Conservation (phyloP, 495 filamentous ascomycete species). For the Penicillium pancosmium region DNA sequence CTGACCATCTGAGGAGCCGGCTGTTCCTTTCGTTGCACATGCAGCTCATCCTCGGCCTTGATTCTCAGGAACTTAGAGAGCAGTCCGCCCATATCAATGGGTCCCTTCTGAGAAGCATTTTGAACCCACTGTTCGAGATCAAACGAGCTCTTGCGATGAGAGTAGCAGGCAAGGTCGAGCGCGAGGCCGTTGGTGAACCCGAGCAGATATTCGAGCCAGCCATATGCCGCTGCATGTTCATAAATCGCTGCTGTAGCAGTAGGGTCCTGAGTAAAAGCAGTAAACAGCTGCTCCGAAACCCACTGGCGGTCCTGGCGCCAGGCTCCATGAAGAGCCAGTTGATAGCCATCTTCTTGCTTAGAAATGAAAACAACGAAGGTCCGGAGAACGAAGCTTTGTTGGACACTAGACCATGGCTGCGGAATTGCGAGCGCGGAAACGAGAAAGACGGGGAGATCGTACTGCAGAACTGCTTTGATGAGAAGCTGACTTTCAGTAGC, state of each 20-base stretch:
- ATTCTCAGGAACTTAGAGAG: constrained; percentile 75
- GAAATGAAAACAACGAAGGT: constrained; percentile 63
- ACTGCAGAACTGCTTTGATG: constrained; percentile 50
- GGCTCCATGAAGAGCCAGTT: constrained; percentile 83
- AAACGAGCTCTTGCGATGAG: constrained; percentile 79
- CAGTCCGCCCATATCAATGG: constrained; percentile 61
- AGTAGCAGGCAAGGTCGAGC: constrained; percentile 84
- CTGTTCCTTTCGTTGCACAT: constrained; percentile 66
- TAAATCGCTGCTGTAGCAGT: constrained; percentile 77
- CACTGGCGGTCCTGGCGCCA: constrained; percentile 87
- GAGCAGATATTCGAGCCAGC: constrained; percentile 81
- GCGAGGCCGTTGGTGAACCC: constrained; percentile 77
- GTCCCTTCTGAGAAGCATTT: constrained; percentile 58
- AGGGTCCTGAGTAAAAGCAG: constrained; percentile 75
- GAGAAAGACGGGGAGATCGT: constrained; percentile 68
- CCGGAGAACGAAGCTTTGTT: constrained; percentile 64
- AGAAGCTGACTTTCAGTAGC: constrained; percentile 67
- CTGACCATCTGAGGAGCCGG: constrained; percentile 64
- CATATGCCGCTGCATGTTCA: constrained; percentile 74
- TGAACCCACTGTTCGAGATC: constrained; percentile 83
- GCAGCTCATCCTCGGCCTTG: constrained; percentile 81
- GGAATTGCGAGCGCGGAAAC: constrained; percentile 73
- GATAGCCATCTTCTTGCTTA: constrained; percentile 67
- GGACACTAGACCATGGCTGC: constrained; percentile 64
- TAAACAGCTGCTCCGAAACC: constrained; percentile 76